Evolutionary conservation across 306 rosid genomes (phyloP).

Genomic region (Vicia villosa): DNA sequence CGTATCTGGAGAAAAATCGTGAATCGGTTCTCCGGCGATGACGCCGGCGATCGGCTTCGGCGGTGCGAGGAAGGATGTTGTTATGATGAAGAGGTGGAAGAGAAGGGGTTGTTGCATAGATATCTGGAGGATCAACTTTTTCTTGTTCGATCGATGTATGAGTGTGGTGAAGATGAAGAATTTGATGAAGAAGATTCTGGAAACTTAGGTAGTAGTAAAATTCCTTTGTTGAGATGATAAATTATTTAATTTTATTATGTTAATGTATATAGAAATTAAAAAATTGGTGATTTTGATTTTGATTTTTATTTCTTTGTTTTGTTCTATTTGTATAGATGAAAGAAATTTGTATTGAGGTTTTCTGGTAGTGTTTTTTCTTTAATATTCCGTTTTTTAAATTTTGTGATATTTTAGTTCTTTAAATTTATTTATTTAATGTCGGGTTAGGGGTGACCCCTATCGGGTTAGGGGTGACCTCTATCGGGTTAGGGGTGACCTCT

Average conservation of each 20-base stretch:
- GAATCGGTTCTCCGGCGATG: background rate
- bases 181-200: conserved; percentile 30
- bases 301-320: conserved; percentile 9
- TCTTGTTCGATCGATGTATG: conserved; percentile 50
- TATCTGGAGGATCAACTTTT: conserved; percentile 51
- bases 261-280: conserved; percentile 20
- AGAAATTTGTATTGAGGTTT: background rate
- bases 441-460: too few species aligned
- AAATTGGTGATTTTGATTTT: background rate
- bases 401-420: too few species aligned
- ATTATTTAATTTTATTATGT: background rate
- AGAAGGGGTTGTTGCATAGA: conserved; percentile 45
- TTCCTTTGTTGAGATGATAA: conserved; percentile 41
- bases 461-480: too few species aligned
- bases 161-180: conserved; percentile 40
- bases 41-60: conserved; percentile 38
- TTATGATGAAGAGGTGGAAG: background rate
- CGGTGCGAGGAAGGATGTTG: conserved; percentile 47
- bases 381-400: too few species aligned
- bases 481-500: too few species aligned
- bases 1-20: conserved; percentile 32
- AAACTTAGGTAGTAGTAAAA: conserved; percentile 26
- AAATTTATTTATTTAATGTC: too few species aligned
- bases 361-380: background rate
- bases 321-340: background rate